Base-by-base conservation (phyloP, 2,329 filamentous ascomycete species). In the Tricladium varicosporioides region DNA sequence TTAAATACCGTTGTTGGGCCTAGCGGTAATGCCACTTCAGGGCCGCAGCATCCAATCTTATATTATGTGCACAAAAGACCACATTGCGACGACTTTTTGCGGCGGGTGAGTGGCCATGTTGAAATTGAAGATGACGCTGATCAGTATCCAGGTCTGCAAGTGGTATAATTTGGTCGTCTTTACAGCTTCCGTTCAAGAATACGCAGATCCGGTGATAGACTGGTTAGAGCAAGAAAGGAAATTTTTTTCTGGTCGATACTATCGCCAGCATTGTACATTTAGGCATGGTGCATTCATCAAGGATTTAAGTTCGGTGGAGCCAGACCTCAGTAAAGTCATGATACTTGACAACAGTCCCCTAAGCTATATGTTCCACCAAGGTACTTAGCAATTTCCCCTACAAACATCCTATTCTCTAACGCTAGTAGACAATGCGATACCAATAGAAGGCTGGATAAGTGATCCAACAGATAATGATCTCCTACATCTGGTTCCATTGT, bases 21-120 rank as follows among this genome's bases (percentile, higher is more conserved):
- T 48, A 85, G 84, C 32, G 86, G 87, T 22, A 82, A 86, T 64
- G 78, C 84, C 16, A 81, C 80, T 18, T 76, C 90, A 22, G 91
- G 89, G 7, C 91, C 92, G 43, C 93, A 96, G 69, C 92, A 99
- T 70, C 94, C 94, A 1, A 97, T 99, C 64, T 76, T 99, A 60
- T 99, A 99, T 77, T 99, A 97, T 78, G 94, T 99, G 51, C 94
- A 99, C 76, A 97, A 99, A 75, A 87, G 94, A 62, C 94, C 94
- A 36, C 88, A 94, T 71, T 99, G 94, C 73, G 94, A 99, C 73
- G 93, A 97, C 66, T 99, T 99, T 70, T 75, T 99, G 69, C 88
- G 92, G 68, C 91, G 89, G 76, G 86, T 88, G 74, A 75, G 77
- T 65, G 53, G 22, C 45, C 14, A 18, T 36, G 8, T 48, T 15